Conservation (phyloP, 2,329 filamentous ascomycete genomes). For the Penicillium sp. region DNA sequence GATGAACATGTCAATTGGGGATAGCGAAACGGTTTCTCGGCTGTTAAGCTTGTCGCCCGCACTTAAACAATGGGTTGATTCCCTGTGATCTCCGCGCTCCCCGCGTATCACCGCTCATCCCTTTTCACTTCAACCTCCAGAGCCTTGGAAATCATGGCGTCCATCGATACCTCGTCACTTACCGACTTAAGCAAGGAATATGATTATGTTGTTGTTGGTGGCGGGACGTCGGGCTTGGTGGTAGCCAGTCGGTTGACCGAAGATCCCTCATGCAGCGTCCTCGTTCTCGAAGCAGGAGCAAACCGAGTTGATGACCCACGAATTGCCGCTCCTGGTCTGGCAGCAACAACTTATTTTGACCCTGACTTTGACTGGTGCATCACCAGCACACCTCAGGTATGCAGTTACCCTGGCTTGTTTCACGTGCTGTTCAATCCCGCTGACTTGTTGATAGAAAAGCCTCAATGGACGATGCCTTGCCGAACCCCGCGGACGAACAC, state of each 20-base stretch:
- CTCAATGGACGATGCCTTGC: conserved; percentile 14
- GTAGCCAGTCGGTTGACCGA: background rate
- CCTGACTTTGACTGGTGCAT: conserved; percentile 12
- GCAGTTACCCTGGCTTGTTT: background rate
- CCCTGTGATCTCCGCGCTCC: background rate
- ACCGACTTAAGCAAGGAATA: background rate
- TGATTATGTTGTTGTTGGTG: background rate
- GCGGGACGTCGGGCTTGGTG: background rate
- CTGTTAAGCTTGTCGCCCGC: background rate
- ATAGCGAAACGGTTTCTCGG: background rate
- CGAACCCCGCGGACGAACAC: conserved; percentile 9
- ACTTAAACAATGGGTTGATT: background rate
- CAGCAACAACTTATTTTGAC: conserved; percentile 2
- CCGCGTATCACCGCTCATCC: background rate
- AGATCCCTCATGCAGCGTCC: background rate
- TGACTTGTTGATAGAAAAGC: conserved; percentile 6
- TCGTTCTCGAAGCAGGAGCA: conserved; percentile 15
- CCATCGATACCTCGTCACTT: background rate
- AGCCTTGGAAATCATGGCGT: background rate
- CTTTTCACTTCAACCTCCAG: background rate
- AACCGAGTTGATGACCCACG: conserved; percentile 13
- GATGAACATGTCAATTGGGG: background rate
- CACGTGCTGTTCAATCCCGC: background rate
- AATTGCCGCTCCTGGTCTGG: conserved; percentile 9
- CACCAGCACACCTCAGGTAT: conserved; percentile 13